A percentile compares a stretch with the other conserved stretches of the same genome.
Evolutionary conservation across 2,329 filamentous ascomycete species (phyloP).

Genomic region (Penicillium brevicompactum): DNA sequence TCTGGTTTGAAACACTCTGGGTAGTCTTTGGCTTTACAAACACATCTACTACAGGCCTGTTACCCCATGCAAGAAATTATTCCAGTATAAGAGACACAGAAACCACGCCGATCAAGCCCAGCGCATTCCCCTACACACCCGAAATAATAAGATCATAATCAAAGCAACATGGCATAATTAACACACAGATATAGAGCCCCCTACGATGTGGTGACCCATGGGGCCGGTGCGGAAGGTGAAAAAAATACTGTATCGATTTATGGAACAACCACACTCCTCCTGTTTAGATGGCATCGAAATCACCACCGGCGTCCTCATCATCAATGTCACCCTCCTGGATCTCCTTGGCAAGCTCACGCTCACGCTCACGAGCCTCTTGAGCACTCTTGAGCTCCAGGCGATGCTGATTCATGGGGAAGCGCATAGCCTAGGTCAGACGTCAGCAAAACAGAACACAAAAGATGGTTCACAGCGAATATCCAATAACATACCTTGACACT

Average conservation of each 20-base stretch:
- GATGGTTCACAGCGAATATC: background rate
- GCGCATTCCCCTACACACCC: constrained; percentile 31
- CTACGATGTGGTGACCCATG: constrained; percentile 20
- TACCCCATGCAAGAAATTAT: constrained; percentile 20
- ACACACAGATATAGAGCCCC: constrained; percentile 27
- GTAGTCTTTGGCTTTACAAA: background rate
- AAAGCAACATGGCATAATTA: constrained; percentile 28
- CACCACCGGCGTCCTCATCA: constrained; percentile 91
- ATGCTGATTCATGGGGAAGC: constrained; percentile 99
- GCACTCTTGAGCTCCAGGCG: constrained; percentile 96
- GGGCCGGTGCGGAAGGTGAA: constrained; percentile 13
- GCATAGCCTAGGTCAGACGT: constrained; percentile 71
- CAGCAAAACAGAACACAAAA: constrained; percentile 28
- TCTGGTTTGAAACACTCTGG: too few species aligned
- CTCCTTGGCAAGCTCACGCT: constrained; percentile 97
- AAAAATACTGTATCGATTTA: constrained; percentile 25
- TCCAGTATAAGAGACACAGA: constrained; percentile 31
- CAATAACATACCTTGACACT: constrained; percentile 81
- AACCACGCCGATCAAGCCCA: constrained; percentile 28
- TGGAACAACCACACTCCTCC: constrained; percentile 7
- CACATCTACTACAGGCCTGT: background rate
- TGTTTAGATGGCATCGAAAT: constrained; percentile 90
- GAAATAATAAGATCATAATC: constrained; percentile 16
- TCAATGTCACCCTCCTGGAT: constrained; percentile 97
- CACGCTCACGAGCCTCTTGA: constrained; percentile 94